phyloP scores from a whole-genome alignment of 495 filamentous ascomycete genomes.

The Cercophora sp. region DNA sequence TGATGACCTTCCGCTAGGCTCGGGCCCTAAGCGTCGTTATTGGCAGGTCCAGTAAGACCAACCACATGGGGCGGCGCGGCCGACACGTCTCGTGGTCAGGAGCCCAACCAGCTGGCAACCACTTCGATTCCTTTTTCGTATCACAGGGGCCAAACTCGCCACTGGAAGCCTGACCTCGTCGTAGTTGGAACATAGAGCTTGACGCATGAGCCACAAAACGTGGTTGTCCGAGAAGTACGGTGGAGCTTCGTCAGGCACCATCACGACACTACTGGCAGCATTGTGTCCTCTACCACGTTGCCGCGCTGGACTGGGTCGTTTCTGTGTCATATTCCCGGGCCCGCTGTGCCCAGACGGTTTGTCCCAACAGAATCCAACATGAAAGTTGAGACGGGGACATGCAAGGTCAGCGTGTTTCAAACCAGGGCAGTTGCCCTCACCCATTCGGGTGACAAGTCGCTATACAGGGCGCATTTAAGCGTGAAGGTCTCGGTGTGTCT shows the following conservation, averaged over 20 bases:
- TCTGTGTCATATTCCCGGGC: too few relatives aligned
- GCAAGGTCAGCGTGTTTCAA: conserved; percentile 6
- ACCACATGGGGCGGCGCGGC: neutral
- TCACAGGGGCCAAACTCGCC: conserved; percentile 9
- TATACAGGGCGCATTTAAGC: conserved; percentile 15
- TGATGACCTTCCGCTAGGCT: neutral
- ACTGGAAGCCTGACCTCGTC: conserved; percentile 2
- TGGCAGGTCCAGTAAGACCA: neutral
- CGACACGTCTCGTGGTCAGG: conserved; percentile 5
- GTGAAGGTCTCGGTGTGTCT: conserved; percentile 18
- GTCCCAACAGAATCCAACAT: neutral
- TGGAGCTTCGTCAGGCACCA: conserved; percentile 12
- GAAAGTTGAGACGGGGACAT: neutral
- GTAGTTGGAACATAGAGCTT: neutral
- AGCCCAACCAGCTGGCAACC: conserved; percentile 7
- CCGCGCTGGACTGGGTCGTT: neutral
- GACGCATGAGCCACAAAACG: conserved; percentile 8
- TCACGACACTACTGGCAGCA: conserved; percentile 9
- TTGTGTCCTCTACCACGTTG: neutral
- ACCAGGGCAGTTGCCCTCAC: neutral
- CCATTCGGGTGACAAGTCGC: neutral
- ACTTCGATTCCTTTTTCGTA: neutral
- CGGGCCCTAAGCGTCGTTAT: neutral
- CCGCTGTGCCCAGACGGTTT: neutral
- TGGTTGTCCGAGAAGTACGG: neutral